phyloP scores from a whole-genome alignment of 2,329 filamentous ascomycete genomes.

The Colletotrichum sp. region DNA sequence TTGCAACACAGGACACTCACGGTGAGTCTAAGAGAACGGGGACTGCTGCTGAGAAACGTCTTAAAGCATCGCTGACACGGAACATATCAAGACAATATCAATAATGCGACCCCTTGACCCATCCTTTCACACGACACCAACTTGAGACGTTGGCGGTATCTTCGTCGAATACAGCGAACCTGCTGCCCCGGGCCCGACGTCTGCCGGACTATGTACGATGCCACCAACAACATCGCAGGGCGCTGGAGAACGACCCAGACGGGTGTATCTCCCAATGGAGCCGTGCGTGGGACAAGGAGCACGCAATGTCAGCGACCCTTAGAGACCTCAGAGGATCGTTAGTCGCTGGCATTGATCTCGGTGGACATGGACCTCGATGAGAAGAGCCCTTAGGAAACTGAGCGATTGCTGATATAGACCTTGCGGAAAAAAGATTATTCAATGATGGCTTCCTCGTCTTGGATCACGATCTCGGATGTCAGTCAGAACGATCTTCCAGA shows the following conservation, averaged over 20 bases:
- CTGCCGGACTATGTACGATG: rapidly evolving
- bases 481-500: background rate
- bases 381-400: background rate
- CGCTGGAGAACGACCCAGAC: rapidly evolving
- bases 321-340: background rate
- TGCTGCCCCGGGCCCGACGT: background rate
- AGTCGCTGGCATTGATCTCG: background rate
- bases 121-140: background rate
- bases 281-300: too few relatives aligned
- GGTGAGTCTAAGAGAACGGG: background rate
- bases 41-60: background rate
- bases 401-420: background rate
- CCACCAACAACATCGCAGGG: background rate
- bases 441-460: background rate
- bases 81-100: background rate
- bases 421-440: background rate
- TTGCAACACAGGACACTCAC: background rate
- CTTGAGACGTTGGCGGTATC: background rate
- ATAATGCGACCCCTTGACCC: rapidly evolving
- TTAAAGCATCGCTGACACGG: background rate
- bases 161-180: rapidly evolving
- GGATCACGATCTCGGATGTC: background rate
- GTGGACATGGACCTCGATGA: background rate
- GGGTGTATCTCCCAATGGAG: background rate
- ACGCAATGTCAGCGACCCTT: background rate